Evolutionary conservation across 345 rosid species (phyloP), one percentile per base, ranked within the genome.

Genomic region (Triadica sebifera): DNA sequence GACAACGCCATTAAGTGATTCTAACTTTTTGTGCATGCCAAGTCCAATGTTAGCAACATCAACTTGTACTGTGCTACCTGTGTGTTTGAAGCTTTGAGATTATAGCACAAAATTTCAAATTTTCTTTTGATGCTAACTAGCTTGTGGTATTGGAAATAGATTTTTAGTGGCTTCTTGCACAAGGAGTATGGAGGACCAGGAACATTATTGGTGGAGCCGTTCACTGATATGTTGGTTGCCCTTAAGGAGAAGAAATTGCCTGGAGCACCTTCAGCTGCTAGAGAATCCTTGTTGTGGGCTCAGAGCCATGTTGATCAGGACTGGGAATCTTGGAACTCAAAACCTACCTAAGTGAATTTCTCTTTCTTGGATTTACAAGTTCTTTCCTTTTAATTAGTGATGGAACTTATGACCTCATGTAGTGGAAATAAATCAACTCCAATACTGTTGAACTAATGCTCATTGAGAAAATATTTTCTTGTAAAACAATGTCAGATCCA

Each of bases 141-240:
- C 50, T 69, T 71, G 39, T 29, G 65, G 75, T 79, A 25, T 46
- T 66, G 73, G 70, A 55, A 68, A 52, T 79, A 84, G 87, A 75
- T 82, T 63, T 78, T 87, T 65, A 71, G 79, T 64, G 60, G 79
- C 50, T 85, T 86, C 84, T 65, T 87, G 73, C 84, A 68, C 56
- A 56, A 77, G 24, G 85, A 87, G 65, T 79, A 70, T 67, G 87
- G 82, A 80, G 89, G 90, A 65, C 84, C 87, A 1, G 81, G 85
- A 69, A 84, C 87, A 50, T 74, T 82, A 66, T 45, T 63, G 79
- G 85, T 78, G 77, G 86, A 87, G 79, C 89, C 91, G 65, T 82
- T 82, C 38, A 74, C 83, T 2, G 79, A 84, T 55, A 80, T 75
- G 83, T 51, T 85, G 56, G 72, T 82, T 82, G 74, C 81, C 59